These are phyloP conservation scores for Phycomyces blakesleeanus DNA, from an alignment of 192 early-diverging fungal genomes.

Conservation along the genomic window DNA sequence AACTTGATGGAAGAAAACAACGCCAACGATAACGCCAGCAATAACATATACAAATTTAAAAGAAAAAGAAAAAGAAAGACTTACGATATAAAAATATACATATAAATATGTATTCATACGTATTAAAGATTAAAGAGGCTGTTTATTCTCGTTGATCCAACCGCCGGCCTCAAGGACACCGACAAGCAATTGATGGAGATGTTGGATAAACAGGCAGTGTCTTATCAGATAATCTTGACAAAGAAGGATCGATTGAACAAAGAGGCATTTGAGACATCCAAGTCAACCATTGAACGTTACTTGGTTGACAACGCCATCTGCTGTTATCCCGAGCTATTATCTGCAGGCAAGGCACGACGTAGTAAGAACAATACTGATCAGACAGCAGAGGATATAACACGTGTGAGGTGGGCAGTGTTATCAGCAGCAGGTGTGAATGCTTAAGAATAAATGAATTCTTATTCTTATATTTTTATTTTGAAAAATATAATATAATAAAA, in stretches of 20 bases:
- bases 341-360: constrained; percentile 34
- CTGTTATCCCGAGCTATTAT: constrained; percentile 43
- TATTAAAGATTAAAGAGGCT: constrained; percentile 41
- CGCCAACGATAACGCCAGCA: too few relatives aligned
- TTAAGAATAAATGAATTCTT: neutral
- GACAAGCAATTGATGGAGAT: constrained; percentile 42
- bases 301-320: constrained; percentile 44
- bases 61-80: too few relatives aligned
- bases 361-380: constrained; percentile 26
- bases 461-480: too few relatives aligned
- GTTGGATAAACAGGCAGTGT: constrained; percentile 36
- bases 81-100: too few relatives aligned
- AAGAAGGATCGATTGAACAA: constrained; percentile 40
- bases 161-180: constrained; percentile 44
- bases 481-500: too few relatives aligned
- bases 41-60: too few relatives aligned
- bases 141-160: constrained; percentile 46
- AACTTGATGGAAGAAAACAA: too few relatives aligned
- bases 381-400: constrained; percentile 13
- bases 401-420: constrained; percentile 18
- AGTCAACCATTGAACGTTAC: constrained; percentile 36
- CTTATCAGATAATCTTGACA: constrained; percentile 51
- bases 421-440: constrained; percentile 10
- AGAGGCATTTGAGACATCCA: constrained; percentile 33
- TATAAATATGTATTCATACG: too few relatives aligned